A percentile compares a stretch with the other conserved stretches of the same genome.
These are phyloP conservation scores for Sclerotiophoma versabilis DNA, from an alignment of 2,329 filamentous ascomycete species.

Conservation along the genomic window DNA sequence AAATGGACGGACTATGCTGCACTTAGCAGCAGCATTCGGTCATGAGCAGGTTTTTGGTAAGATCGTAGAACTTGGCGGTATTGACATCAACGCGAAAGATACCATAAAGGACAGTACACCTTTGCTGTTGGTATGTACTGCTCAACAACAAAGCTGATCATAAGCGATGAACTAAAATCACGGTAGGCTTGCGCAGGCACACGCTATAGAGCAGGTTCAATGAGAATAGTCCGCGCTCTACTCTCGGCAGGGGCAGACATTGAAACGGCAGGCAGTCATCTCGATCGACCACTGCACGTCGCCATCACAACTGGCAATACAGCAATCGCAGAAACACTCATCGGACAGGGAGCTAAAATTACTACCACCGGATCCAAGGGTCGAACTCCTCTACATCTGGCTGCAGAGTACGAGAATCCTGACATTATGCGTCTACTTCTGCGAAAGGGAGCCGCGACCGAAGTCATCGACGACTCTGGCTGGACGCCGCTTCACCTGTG, in stretches of 20 bases:
- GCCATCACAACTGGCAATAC: conserved; percentile 22
- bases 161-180: not conserved
- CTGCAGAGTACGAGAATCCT: not conserved
- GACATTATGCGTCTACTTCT: not conserved
- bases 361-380: not conserved
- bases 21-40: conserved; percentile 17
- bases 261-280: conserved; percentile 11
- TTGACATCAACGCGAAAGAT: conserved; percentile 16
- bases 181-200: conserved; percentile 12
- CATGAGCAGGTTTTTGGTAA: not conserved
- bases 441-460: not conserved
- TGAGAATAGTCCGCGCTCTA: conserved; percentile 17
- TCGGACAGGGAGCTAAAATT: not conserved
- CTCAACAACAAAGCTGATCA: not conserved
- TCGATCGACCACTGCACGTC: conserved; percentile 25
- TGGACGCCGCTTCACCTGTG: not conserved
- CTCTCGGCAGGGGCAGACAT: conserved; percentile 29
- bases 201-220: conserved; percentile 21
- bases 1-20: conserved; percentile 18
- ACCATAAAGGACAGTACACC: not conserved
- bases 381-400: not conserved
- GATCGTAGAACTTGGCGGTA: not conserved
- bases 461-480: not conserved
- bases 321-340: not conserved
- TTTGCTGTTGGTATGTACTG: not conserved